Percentiles rank a stretch among this genome's conserved stretches.
Conservation (phyloP, 2,329 filamentous ascomycete genomes). For the Sporothrix euskadiensis region DNA sequence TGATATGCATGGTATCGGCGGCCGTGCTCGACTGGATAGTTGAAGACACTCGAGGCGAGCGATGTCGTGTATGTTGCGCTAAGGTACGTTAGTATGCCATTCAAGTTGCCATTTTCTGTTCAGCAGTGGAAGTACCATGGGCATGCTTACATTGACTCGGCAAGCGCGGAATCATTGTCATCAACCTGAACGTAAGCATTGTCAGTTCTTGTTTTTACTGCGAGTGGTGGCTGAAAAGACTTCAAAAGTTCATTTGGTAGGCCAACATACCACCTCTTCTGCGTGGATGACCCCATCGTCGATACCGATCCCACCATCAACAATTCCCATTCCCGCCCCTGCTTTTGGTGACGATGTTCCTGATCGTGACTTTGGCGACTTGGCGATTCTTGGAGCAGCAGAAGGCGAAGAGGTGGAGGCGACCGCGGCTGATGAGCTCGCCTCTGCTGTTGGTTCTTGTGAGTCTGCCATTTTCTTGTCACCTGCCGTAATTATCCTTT, state of each 20-base stretch:
- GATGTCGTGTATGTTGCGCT: slow-evolving; percentile 36
- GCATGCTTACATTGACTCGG: slow-evolving; percentile 15
- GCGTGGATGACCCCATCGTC: slow-evolving; percentile 22
- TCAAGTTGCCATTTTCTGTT: neutral
- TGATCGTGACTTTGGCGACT: neutral
- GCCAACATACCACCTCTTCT: slow-evolving; percentile 20
- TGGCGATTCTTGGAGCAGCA: neutral
- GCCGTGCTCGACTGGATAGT: slow-evolving; percentile 41
- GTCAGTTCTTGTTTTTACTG: neutral
- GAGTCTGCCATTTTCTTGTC: neutral
- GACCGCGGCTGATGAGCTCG: neutral
- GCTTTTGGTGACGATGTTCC: neutral
- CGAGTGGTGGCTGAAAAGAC: neutral
- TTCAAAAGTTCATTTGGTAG: neutral
- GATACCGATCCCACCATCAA: neutral
- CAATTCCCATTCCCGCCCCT: neutral
- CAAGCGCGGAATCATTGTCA: slow-evolving; percentile 29
- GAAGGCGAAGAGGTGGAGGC: neutral
- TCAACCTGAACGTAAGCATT: neutral
- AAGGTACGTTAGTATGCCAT: neutral
- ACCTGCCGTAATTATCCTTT: neutral
- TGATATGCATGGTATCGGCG: slow-evolving; percentile 44
- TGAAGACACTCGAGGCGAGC: slow-evolving; percentile 37
- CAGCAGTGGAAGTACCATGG: neutral
- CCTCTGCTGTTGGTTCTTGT: neutral